Evolutionary conservation across 306 rosid species (phyloP).

Genomic region (Dalbergia cultrata): DNA sequence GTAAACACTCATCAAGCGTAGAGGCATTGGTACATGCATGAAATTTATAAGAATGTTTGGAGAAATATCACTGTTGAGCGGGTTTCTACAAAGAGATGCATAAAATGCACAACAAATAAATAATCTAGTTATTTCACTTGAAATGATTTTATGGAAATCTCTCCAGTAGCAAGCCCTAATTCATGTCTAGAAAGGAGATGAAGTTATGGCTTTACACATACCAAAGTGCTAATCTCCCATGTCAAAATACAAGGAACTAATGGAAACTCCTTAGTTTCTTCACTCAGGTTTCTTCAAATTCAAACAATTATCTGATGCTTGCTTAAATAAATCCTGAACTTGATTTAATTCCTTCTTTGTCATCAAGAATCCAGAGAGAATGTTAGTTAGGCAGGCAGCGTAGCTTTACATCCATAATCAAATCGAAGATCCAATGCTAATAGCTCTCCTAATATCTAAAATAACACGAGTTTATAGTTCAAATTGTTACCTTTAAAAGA

Average conservation of each 20-base stretch:
- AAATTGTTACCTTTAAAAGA: too few species aligned
- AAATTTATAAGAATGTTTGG: too few species aligned
- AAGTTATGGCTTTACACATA: not conserved
- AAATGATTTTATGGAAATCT: not conserved
- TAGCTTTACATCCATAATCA: not conserved
- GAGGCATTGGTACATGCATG: too few species aligned
- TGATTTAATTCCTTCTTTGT: constrained; percentile 78
- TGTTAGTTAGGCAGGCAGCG: constrained; percentile 20
- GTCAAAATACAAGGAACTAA: constrained; percentile 1
- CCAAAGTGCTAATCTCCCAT: constrained; percentile 2
- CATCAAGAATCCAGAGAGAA: constrained; percentile 45
- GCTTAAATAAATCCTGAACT: constrained; percentile 77
- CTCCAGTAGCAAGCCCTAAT: not conserved
- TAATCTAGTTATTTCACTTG: constrained; percentile 10
- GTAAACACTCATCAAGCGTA: too few species aligned
- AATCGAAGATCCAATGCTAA: not conserved
- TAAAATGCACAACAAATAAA: not conserved
- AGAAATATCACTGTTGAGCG: too few species aligned
- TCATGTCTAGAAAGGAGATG: constrained; percentile 12
- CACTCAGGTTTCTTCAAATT: constrained; percentile 84
- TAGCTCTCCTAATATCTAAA: not conserved
- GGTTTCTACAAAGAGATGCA: too few species aligned
- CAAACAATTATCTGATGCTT: constrained; percentile 87
- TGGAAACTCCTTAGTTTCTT: constrained; percentile 13
- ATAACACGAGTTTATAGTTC: not conserved